Percentiles rank a stretch among this genome's conserved stretches.
Conservation (phyloP, 2,329 filamentous ascomycete species). For the Botrytis medusae region DNA sequence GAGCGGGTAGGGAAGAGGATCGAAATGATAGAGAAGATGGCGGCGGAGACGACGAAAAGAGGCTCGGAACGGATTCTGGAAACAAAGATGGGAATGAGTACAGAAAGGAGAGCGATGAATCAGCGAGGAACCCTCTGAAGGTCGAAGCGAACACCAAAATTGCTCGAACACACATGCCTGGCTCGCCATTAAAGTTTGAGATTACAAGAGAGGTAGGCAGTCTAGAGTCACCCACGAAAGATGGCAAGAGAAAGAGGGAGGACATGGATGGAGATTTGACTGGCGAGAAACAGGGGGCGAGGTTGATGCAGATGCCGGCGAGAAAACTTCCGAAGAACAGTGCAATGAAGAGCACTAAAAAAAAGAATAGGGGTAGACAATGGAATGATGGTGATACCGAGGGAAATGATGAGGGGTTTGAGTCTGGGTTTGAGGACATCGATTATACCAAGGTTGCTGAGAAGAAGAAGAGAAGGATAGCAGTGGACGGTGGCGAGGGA, state of each 20-base stretch:
- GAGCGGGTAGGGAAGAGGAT: neutral
- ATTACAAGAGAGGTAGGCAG: neutral
- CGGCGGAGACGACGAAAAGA: neutral
- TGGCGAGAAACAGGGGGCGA: neutral
- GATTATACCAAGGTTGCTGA: neutral
- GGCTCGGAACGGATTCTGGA: neutral
- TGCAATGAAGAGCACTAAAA: neutral
- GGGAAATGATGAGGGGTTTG: neutral
- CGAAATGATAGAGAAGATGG: neutral
- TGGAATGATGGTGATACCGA: neutral
- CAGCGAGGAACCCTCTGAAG: neutral
- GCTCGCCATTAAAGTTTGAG: neutral
- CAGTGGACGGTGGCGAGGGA: neutral
- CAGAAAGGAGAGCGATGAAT: neutral
- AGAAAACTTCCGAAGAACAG: neutral
- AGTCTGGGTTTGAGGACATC: constrained; percentile 3
- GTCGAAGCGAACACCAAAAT: neutral
- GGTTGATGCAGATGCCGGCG: constrained; percentile 1
- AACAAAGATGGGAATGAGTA: neutral
- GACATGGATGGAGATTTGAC: neutral
- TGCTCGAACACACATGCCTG: neutral
- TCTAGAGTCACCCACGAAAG: neutral
- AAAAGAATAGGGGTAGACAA: neutral
- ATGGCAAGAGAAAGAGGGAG: constrained; percentile 5
- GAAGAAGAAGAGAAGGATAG: neutral